A percentile compares a stretch with the other conserved stretches of the same genome.
These are phyloP conservation scores for Kalanchoe fedtschenkoi DNA, from an alignment of 164 flowering plant species.

Conservation along the genomic window DNA sequence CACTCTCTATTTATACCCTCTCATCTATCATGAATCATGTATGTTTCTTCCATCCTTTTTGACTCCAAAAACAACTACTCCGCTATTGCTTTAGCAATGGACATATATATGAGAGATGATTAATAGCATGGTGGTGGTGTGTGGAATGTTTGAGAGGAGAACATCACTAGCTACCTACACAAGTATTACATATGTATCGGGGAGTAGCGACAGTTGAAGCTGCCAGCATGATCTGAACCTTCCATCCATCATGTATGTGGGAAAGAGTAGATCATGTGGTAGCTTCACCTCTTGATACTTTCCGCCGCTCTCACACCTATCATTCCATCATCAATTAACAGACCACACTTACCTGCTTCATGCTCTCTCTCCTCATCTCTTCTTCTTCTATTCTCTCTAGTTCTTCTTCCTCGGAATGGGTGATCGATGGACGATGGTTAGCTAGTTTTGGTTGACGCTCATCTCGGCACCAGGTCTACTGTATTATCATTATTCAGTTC, in stretches of 20 bases:
- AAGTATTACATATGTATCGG: not conserved
- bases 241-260: conserved; percentile 8
- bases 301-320: not conserved
- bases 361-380: not conserved
- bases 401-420: too few relatives aligned
- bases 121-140: too few relatives aligned
- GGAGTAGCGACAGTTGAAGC: conserved; percentile 13
- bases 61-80: not conserved
- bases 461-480: too few relatives aligned
- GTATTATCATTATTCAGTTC: too few relatives aligned
- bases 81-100: too few relatives aligned
- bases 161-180: too few relatives aligned
- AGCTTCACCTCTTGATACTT: conserved; percentile 17
- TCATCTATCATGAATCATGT: not conserved
- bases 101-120: too few relatives aligned
- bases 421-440: too few relatives aligned
- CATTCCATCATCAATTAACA: too few relatives aligned
- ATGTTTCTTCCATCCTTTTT: not conserved
- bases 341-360: not conserved
- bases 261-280: conserved; percentile 20
- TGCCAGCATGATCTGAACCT: conserved; percentile 20
- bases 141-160: too few relatives aligned
- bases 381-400: too few relatives aligned
- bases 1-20: conserved; percentile 3
- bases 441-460: too few relatives aligned